These are phyloP conservation scores for Przewalskia tangutica DNA, from an alignment of 257 asterid genomes.

Conservation along the genomic window DNA sequence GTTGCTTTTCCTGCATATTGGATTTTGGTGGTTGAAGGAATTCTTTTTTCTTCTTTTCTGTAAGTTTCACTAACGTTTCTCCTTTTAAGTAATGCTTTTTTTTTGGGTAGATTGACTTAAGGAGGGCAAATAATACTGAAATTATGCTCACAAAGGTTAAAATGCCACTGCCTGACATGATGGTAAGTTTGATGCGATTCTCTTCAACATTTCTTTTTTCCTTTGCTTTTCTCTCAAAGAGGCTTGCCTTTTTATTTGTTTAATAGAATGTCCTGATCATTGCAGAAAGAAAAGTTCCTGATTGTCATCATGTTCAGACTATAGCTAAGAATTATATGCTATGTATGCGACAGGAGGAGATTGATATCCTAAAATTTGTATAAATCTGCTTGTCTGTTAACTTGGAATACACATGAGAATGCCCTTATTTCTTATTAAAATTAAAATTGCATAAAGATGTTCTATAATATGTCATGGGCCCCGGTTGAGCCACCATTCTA, in stretches of 20 bases:
- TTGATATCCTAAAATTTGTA: background rate
- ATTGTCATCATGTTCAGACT: background rate
- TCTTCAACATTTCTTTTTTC: background rate
- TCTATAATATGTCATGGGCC: background rate
- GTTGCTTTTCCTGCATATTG: background rate
- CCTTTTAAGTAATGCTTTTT: background rate
- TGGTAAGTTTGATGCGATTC: constrained; percentile 45
- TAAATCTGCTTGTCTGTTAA: background rate
- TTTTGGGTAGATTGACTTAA: constrained; percentile 70
- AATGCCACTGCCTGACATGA: constrained; percentile 99
- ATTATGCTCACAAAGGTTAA: constrained; percentile 99
- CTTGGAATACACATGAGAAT: background rate
- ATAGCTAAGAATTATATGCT: background rate
- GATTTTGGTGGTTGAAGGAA: background rate
- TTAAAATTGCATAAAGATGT: background rate
- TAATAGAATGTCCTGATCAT: background rate
- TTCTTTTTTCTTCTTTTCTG: background rate
- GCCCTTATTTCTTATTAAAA: background rate
- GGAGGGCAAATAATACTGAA: constrained; percentile 98
- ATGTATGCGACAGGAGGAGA: background rate
- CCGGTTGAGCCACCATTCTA: background rate
- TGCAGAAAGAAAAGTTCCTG: background rate
- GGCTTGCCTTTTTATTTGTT: background rate
- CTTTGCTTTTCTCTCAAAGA: background rate
- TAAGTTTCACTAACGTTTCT: background rate